These are phyloP conservation scores for Lactarius psammicola DNA, from an alignment of 768 basidiomycete species.

Conservation along the genomic window DNA sequence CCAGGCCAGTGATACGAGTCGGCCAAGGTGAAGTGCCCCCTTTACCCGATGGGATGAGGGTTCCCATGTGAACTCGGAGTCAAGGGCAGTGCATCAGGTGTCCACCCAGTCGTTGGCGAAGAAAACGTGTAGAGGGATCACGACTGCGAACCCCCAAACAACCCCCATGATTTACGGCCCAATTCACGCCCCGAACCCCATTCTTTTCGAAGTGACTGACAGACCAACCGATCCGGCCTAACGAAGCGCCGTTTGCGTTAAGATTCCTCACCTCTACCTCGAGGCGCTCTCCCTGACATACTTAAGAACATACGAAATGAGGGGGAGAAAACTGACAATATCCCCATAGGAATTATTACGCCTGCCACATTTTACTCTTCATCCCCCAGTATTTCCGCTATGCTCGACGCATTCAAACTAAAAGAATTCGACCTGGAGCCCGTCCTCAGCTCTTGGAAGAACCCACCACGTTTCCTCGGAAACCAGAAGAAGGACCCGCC, in stretches of 20 bases:
- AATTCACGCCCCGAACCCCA: constrained; percentile 22
- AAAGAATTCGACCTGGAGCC: constrained; percentile 76
- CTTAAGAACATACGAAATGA: constrained; percentile 11
- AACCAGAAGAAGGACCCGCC: constrained; percentile 65
- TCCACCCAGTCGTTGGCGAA: constrained; percentile 3
- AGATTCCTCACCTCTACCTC: constrained; percentile 18
- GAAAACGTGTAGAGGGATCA: constrained; percentile 10
- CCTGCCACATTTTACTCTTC: background rate
- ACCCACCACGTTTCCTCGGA: constrained; percentile 65
- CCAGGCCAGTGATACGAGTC: background rate
- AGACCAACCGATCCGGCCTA: constrained; percentile 4
- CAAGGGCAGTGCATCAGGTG: constrained; percentile 20
- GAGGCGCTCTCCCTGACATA: constrained; percentile 17
- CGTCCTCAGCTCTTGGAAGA: constrained; percentile 60
- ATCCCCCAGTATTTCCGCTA: background rate
- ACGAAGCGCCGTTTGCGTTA: constrained; percentile 6
- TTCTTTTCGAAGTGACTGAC: background rate
- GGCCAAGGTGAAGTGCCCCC: background rate
- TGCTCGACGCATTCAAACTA: constrained; percentile 78
- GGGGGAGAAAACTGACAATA: constrained; percentile 6
- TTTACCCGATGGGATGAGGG: background rate
- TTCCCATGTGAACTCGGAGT: constrained; percentile 10
- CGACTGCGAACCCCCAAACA: constrained; percentile 6
- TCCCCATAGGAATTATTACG: constrained; percentile 10
- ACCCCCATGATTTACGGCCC: constrained; percentile 16